Evolutionary conservation across 2,329 filamentous ascomycete genomes (phyloP).

Genomic region (Ramularia endophylla): DNA sequence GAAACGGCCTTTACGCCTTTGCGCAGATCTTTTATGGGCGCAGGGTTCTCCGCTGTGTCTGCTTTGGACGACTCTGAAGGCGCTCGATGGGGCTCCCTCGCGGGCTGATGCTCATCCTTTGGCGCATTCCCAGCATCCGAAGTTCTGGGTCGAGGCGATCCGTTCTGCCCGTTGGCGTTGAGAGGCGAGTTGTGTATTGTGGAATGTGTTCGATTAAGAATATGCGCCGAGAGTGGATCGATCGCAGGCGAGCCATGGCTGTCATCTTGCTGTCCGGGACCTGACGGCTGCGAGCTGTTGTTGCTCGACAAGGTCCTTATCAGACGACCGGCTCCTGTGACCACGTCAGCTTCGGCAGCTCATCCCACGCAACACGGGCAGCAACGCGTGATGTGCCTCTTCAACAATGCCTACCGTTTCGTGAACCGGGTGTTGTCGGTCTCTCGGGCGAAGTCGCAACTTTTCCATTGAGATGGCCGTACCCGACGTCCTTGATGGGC

Average conservation of each 20-base stretch:
- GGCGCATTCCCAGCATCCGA: constrained; percentile 18
- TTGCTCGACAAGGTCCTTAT: constrained; percentile 20
- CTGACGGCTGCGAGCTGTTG: constrained; percentile 11
- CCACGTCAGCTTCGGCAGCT: background rate
- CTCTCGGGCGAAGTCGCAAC: constrained; percentile 5
- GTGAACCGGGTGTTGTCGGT: constrained; percentile 10
- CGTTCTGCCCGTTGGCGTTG: too few relatives aligned
- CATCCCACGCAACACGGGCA: background rate
- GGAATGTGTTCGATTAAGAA: constrained; percentile 57
- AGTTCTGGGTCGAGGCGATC: constrained; percentile 34
- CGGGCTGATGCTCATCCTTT: constrained; percentile 17
- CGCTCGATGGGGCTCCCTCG: constrained; percentile 11
- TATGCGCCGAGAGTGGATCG: constrained; percentile 62
- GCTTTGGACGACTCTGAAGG: constrained; percentile 13
- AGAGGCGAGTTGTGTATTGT: constrained; percentile 51
- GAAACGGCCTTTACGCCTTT: constrained; percentile 72
- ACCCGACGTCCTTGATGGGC: constrained; percentile 11
- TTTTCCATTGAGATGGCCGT: constrained; percentile 7
- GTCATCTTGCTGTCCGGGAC: constrained; percentile 12
- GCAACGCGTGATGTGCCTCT: background rate
- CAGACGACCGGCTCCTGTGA: constrained; percentile 14
- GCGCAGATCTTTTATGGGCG: constrained; percentile 53
- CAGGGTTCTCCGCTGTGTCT: constrained; percentile 18
- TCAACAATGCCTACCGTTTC: constrained; percentile 3
- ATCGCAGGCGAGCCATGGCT: constrained; percentile 44